Base-by-base conservation (phyloP, 2,329 filamentous ascomycete genomes). In the Aspergillus pseudoviridinutans region DNA sequence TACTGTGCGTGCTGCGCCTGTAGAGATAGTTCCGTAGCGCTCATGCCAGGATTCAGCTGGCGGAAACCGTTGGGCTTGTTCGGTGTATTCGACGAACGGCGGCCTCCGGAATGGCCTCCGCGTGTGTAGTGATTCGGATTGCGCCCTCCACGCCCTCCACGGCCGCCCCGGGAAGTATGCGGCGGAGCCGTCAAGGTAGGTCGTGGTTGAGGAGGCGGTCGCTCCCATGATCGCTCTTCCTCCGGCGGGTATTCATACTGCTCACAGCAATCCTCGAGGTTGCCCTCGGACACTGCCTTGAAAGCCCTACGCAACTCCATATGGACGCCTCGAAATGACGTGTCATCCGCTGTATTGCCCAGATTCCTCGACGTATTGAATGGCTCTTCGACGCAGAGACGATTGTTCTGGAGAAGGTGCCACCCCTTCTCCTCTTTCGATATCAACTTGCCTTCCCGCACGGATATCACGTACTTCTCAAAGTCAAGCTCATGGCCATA, bases 401-500 rank as follows among this genome's bases (percentile, higher is more conserved):
- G 86, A 68, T 96, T 94, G 68, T 92, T 92, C 57, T 88, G 79
- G 38, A 84, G 81, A 52, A 89, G 81, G 68, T 92, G 86, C 94
- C 94, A 97, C 27, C 87, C 87, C 79, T 97, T 97, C 57, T 91
- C 91, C 61, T 85, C 82, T 72, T 96, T 93, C 8, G 87, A 87
- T 56, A 96, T 78, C 56, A 92, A 77, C 66, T 84, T 88, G 10
- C 93, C 94, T 65, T 89, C 83, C 24, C 92, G 87, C 51, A 99
- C 88, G 1, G 94, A 97, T 42, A 97, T 80, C 9, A 91, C 92
- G 61, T 86, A 81, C 60, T 88, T 90, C 65, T 92, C 89, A 69
- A 94, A 97, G 70, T 97, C 88, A 60, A 97, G 86, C 72, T 97
- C 92, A 74, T 97, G 88, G 1, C 90, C 93, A 69, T 97, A 99